Base-by-base conservation (phyloP, 495 filamentous ascomycete species). In the Xylaria nigripes region DNA sequence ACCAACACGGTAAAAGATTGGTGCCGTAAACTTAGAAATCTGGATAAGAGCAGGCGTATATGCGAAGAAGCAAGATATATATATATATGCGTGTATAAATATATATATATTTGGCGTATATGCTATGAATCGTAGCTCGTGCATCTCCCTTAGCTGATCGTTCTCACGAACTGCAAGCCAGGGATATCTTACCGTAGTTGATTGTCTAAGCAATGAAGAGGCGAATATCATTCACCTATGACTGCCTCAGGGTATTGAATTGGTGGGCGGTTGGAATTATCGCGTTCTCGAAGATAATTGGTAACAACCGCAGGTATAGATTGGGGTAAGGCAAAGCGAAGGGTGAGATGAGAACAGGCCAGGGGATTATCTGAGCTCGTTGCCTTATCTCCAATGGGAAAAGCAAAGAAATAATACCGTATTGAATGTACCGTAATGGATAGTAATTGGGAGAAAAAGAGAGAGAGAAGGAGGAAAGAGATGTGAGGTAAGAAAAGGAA, bases 401-500 rank as follows among this genome's bases (percentile, higher is more conserved):
- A 41, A 51, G 49, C 45, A n/a, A n/a, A n/a, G n/a, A n/a, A n/a
- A n/a, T n/a, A n/a, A 58, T 58, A 50, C 52, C 53, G 61, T 45
- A 55, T 54, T 50, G n/a, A n/a, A n/a, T n/a, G 38, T 59, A 58
- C 56, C 47, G 44, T 45, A 15, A 38, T 36, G 21, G 36, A 57
- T 40, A 40, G 50, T 61, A 54, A 49, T 55, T 54, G 62, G 22
- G 25, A 29, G 50, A 61, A 67, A 63, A 55, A 62, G n/a, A 60
- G 47, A 51, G 51, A 56, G 62, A 62, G 45, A 18, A 61, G 66
- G 38, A 60, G 59, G 56, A 51, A 55, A 47, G 16, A 29, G 44
- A 53, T 38, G 54, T 54, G 53, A 24, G 45, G 52, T 50, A 62
- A 65, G 71, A 70, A 63, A 64, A 64, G 72, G 74, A 76, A 73